Base-by-base conservation (phyloP, 805 yeast genomes). In the Wickerhamiella sergipiensis region DNA sequence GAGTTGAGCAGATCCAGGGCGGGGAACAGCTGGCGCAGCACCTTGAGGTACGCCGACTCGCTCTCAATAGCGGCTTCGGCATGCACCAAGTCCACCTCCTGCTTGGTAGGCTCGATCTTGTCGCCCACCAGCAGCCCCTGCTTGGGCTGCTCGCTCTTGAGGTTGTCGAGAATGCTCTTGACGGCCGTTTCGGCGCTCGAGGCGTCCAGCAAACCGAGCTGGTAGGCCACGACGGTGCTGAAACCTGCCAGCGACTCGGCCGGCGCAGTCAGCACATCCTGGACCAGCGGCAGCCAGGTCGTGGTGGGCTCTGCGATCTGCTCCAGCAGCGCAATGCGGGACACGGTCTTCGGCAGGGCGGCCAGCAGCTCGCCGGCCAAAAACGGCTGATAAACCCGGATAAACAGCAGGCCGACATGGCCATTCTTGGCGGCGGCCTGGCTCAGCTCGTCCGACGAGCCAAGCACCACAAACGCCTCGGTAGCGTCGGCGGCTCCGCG, bases 381-480 rank as follows among this genome's bases (percentile, higher is more conserved):
- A 70, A 88, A 84, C 2, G 96, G 95, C 60, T 86, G 77, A 70
- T 83, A 83, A 31, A 77, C 76, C 42, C 82, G 77, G 45, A 85
- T 71, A 8, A 77, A 67, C 45, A 84, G 66, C 31, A 83, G 62
- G 43, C 80, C 76, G n/a, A 50, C 31, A 18, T 40, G 18, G 23
- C 38, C 43, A 18, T 71, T 69, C 43, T 66, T 62, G 33, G 69
- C 65, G 23, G 68, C 59, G n/a, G 73, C 71, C 10, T 64, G 55
- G 4, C 73, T 59, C 46, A 81, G 67, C 15, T 70, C 70, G 3
- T 68, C 65, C 21, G 67, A 69, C 13, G 29, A 18, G 22, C 47
- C 47, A 12, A 45, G 47, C 22, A 45, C 47, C 9, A 45, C 47
- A 19, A 45, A 18, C 8, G 47, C 47, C 21, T n/a, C 23, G 18